Conservation (phyloP, 2,329 filamentous ascomycete species). For the Cryphonectria radicalis region DNA sequence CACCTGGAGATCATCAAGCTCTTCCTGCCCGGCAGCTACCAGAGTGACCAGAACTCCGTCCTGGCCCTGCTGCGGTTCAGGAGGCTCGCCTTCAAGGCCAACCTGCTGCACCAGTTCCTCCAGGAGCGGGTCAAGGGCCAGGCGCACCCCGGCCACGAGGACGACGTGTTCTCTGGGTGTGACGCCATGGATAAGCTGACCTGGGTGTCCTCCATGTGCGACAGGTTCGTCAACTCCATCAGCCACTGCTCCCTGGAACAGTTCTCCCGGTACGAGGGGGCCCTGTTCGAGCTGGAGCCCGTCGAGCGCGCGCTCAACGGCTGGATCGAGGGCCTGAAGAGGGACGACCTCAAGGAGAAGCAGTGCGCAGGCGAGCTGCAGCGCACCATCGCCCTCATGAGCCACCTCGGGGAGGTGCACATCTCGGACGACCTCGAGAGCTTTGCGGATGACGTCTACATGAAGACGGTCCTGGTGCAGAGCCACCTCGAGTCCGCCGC, state of each 20-base stretch:
- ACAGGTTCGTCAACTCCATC: constrained; percentile 81
- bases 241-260: constrained; percentile 76
- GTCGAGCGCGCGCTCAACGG: constrained; percentile 87
- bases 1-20: constrained; percentile 87
- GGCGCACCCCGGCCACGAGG: constrained; percentile 69
- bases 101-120: constrained; percentile 75
- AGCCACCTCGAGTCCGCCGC: constrained; percentile 81
- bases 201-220: constrained; percentile 82
- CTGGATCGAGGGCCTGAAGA: constrained; percentile 83
- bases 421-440: constrained; percentile 71
- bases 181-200: constrained; percentile 84
- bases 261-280: constrained; percentile 78
- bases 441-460: constrained; percentile 79
- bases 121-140: constrained; percentile 76
- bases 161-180: constrained; percentile 79
- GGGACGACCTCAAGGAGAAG: constrained; percentile 83
- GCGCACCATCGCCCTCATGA: constrained; percentile 81
- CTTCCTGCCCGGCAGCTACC: constrained; percentile 85
- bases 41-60: constrained; percentile 82
- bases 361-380: constrained; percentile 82
- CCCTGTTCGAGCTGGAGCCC: constrained; percentile 85
- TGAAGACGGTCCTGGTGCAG: constrained; percentile 76
- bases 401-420: constrained; percentile 83
- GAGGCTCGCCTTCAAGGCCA: constrained; percentile 85
- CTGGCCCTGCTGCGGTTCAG: constrained; percentile 87